phyloP scores from a whole-genome alignment of 106 monocot species.

The Phalaenopsis aphrodite region DNA sequence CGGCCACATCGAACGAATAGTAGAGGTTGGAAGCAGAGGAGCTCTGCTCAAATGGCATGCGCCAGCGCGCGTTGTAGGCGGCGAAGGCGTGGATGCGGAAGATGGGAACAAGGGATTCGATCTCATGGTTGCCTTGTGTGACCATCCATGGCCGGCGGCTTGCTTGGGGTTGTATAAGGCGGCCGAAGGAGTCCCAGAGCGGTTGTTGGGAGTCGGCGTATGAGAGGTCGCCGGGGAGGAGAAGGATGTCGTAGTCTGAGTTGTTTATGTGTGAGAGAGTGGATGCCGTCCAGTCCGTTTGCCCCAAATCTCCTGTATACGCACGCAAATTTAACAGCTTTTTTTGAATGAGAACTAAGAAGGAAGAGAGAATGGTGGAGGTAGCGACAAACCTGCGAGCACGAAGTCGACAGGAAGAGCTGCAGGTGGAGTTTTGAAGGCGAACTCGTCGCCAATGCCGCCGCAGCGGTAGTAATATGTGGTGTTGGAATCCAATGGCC shows the following conservation, averaged over 20 bases:
- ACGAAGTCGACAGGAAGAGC: conserved; percentile 61
- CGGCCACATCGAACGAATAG: conserved; percentile 79
- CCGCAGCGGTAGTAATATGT: conserved; percentile 75
- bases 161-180: conserved; percentile 45
- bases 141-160: conserved; percentile 84
- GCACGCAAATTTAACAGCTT: background rate
- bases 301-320: conserved; percentile 62
- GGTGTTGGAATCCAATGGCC: conserved; percentile 48
- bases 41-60: conserved; percentile 52
- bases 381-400: conserved; percentile 30
- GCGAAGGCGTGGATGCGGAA: conserved; percentile 24
- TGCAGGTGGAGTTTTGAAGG: conserved; percentile 65
- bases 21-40: conserved; percentile 57
- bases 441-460: conserved; percentile 33
- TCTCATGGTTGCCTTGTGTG: conserved; percentile 84
- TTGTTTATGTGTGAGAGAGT: conserved; percentile 44
- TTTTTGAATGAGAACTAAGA: too few species aligned
- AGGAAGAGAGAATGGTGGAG: too few species aligned
- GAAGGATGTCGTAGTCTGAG: conserved; percentile 61
- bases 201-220: conserved; percentile 73
- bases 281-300: conserved; percentile 82
- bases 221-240: conserved; percentile 83
- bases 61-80: conserved; percentile 74
- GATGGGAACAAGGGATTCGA: conserved; percentile 34
- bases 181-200: conserved; percentile 80